A percentile compares a stretch with the other conserved stretches of the same genome.
These are phyloP conservation scores for Podaxis rugospora DNA, from an alignment of 768 basidiomycete genomes.

Conservation along the genomic window DNA sequence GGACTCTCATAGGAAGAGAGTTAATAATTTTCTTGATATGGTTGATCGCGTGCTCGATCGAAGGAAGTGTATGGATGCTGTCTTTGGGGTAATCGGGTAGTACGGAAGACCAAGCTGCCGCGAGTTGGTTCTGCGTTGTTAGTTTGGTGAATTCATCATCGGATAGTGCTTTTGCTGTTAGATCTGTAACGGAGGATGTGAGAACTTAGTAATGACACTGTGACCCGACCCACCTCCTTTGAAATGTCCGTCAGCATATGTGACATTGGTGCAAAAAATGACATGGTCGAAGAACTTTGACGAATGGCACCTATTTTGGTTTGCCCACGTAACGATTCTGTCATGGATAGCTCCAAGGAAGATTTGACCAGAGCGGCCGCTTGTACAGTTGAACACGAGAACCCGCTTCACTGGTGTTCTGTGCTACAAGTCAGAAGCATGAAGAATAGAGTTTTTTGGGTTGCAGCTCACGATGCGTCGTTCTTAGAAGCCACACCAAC, in stretches of 20 bases:
- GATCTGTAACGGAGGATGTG: conserved; percentile 46
- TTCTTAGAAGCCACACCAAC: conserved; percentile 37
- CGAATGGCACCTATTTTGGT: conserved; percentile 32
- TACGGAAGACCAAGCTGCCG: conserved; percentile 65
- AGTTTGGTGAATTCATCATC: conserved; percentile 60
- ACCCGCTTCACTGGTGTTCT: conserved; percentile 39
- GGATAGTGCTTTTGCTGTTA: conserved; percentile 66
- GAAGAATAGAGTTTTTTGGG: background rate
- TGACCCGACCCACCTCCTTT: conserved; percentile 67
- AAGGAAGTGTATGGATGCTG: conserved; percentile 74
- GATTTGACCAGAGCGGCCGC: conserved; percentile 72
- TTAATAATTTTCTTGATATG: conserved; percentile 43
- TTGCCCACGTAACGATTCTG: conserved; percentile 39
- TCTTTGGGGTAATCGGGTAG: conserved; percentile 56
- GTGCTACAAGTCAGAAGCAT: conserved; percentile 3
- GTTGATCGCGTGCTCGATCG: conserved; percentile 86
- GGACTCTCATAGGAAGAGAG: conserved; percentile 42
- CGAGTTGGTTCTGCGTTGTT: conserved; percentile 73
- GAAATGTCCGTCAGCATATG: conserved; percentile 82
- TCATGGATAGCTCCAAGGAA: conserved; percentile 64
- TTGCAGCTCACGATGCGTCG: background rate
- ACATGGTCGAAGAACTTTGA: conserved; percentile 72
- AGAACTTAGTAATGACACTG: background rate
- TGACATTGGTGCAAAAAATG: conserved; percentile 95
- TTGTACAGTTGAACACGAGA: conserved; percentile 94